These are phyloP conservation scores for Marasmius fiardii DNA, from an alignment of 1,284 basidiomycete genomes.

Conservation along the genomic window DNA sequence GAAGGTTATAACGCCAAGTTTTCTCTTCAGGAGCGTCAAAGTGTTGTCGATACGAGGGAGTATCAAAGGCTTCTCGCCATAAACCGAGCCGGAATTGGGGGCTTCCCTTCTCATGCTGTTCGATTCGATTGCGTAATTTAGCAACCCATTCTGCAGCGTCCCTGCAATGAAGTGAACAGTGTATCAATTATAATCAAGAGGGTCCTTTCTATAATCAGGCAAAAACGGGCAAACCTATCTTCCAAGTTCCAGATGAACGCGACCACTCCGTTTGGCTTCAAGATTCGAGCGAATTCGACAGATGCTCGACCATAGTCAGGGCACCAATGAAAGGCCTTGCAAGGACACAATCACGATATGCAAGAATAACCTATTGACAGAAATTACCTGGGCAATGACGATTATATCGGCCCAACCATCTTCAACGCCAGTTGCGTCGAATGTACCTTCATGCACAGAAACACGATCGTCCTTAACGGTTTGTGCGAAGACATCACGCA, in stretches of 20 bases:
- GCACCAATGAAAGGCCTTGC: slow-evolving; percentile 81
- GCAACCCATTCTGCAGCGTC: slow-evolving; percentile 65
- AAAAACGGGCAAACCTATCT: slow-evolving; percentile 47
- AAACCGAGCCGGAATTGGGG: slow-evolving; percentile 73
- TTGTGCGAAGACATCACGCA: slow-evolving; percentile 59
- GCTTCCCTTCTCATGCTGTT: slow-evolving; percentile 60
- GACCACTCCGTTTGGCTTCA: slow-evolving; percentile 65
- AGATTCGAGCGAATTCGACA: slow-evolving; percentile 64
- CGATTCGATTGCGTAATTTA: slow-evolving; percentile 60
- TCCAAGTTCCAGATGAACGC: slow-evolving; percentile 79
- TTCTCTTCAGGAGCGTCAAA: slow-evolving; percentile 57
- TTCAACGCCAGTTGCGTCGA: slow-evolving; percentile 53
- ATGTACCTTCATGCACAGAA: slow-evolving; percentile 56
- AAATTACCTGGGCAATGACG: slow-evolving; percentile 65
- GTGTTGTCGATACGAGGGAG: slow-evolving; percentile 43
- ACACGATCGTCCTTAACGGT: slow-evolving; percentile 50
- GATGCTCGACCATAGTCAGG: slow-evolving; percentile 65
- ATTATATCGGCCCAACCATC: slow-evolving; percentile 72
- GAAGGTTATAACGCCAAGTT: slow-evolving; percentile 45
- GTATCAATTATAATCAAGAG: too few relatives aligned
- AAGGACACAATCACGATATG: not conserved
- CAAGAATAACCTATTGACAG: not conserved
- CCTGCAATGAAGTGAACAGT: too few relatives aligned
- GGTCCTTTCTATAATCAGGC: too few relatives aligned
- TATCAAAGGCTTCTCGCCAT: slow-evolving; percentile 65